Base-by-base conservation (phyloP, 306 rosid species). In the Fagus sylvatica region DNA sequence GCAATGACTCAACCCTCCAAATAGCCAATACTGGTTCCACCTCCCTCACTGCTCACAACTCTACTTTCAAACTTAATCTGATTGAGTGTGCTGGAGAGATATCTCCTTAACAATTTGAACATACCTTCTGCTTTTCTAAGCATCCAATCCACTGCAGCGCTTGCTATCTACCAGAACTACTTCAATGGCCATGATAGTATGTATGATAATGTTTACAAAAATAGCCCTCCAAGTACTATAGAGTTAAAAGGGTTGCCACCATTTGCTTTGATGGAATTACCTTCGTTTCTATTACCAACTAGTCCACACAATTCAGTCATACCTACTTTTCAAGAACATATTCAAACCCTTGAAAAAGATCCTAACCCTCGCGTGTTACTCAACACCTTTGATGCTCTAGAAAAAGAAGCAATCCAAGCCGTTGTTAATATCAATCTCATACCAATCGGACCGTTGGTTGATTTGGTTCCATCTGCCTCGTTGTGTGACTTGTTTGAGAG, bases 261-360 rank as follows among this genome's bases (percentile, higher is more conserved):
- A 10, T 12, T 66, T 39, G 71, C 49, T 6, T 37, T 49, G 49
- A 7, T 7, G 1, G 71, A 66, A 5, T 28, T 66, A n/a, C 71
- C 71, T 39, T 37, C 71, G 6, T 66, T 36, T 66, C 71, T 66
- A 15, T 66, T 66, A n/a, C 49, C 49, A 17, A 66, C 49, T 16
- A 66, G 71, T 66, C 71, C 71, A 8, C 33, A 66, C 49, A 43
- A 5, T 66, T 39, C 49, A 66, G 0, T 7, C 49, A 0, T 39
- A 43, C 71, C 71, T 16, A 37, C 71, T 30, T 1, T 65, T 65
- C 46, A 65, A 17, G 71, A 65, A 39, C 71, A 65, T 12, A 65
- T 65, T 32, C 49, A 10, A 8, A 65, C 71, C 71, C 71, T 65
- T 4, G 71, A 65, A 65, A 65, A 65, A 39, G 71, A 65, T 65